Evolutionary conservation across 2,329 filamentous ascomycete genomes (phyloP).

Genomic region (Aplosporella prunicola): DNA sequence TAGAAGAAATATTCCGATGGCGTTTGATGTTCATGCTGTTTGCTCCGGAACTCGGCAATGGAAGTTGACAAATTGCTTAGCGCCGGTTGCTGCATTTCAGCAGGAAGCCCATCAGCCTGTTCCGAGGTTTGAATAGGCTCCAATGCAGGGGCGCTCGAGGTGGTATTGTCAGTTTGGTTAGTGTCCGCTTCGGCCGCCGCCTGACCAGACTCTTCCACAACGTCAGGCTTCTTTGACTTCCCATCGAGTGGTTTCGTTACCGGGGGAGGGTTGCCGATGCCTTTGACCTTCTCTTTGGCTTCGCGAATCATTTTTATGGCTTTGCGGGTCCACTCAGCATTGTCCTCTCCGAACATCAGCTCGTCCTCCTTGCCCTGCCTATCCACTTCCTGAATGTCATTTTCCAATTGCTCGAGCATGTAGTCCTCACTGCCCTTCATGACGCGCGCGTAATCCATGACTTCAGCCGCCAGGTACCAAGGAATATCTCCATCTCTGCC

Average conservation of each 20-base stretch:
- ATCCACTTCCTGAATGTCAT: conserved; percentile 65
- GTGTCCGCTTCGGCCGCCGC: too few species aligned
- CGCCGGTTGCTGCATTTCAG: background rate
- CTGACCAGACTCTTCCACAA: too few species aligned
- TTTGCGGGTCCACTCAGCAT: conserved; percentile 75
- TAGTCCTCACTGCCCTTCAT: conserved; percentile 92
- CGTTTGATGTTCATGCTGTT: conserved; percentile 34
- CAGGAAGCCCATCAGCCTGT: too few species aligned
- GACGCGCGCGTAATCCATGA: conserved; percentile 86
- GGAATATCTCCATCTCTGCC: conserved; percentile 68
- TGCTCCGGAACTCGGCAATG: conserved; percentile 13
- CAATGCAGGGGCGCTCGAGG: too few species aligned
- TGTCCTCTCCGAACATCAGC: conserved; percentile 81
- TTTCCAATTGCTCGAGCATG: conserved; percentile 70
- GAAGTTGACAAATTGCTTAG: conserved; percentile 10
- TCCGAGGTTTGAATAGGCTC: too few species aligned
- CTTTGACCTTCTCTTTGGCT: conserved; percentile 64
- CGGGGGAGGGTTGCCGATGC: conserved; percentile 56
- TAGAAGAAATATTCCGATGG: conserved; percentile 72
- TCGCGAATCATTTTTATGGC: conserved; percentile 66
- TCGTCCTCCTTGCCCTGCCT: conserved; percentile 82
- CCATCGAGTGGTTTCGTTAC: conserved; percentile 42
- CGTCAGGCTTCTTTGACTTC: conserved; percentile 36
- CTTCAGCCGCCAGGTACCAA: conserved; percentile 91
- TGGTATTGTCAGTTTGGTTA: too few species aligned